phyloP scores from a whole-genome alignment of 1,284 basidiomycete species.

The Porogramme epimiltina region DNA sequence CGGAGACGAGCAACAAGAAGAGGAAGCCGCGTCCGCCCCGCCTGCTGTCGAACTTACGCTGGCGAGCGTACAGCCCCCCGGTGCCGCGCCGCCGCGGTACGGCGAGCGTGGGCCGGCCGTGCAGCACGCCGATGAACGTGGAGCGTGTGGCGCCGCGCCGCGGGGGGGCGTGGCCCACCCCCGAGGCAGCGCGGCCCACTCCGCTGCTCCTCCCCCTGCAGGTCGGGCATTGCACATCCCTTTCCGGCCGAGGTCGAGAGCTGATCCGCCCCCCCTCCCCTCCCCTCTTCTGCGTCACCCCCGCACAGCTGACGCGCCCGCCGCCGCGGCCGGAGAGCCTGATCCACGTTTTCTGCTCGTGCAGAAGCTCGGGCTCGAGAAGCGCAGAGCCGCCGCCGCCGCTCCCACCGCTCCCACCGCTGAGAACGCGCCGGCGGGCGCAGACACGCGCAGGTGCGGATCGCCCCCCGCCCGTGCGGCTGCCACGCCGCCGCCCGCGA shows the following conservation, averaged over 20 bases:
- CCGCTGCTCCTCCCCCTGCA: background rate
- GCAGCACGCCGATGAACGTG: too few species aligned
- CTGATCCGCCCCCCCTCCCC: background rate
- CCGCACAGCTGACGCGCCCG: conserved; percentile 1
- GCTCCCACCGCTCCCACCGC: conserved; percentile 19
- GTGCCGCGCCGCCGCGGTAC: too few species aligned
- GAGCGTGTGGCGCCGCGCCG: too few species aligned
- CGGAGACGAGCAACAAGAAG: background rate
- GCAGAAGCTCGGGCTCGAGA: conserved; percentile 48
- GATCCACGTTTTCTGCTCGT: conserved; percentile 42
- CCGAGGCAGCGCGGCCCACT: too few species aligned
- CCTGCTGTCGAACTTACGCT: too few species aligned
- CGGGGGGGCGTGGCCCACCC: too few species aligned
- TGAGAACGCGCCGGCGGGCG: conserved; percentile 18
- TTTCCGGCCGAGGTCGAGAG: background rate
- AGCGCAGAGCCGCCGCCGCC: conserved; percentile 26
- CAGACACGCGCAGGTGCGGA: background rate
- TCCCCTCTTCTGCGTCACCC: too few species aligned
- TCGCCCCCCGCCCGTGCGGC: conserved; percentile 3
- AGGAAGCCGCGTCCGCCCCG: background rate
- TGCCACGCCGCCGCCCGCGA: background rate
- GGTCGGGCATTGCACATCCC: background rate
- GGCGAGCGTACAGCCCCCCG: too few species aligned
- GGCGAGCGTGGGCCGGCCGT: too few species aligned
- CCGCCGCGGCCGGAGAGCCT: conserved; percentile 1